Conservation (phyloP, 1,284 basidiomycete species). For the Bjerkandera adusta region DNA sequence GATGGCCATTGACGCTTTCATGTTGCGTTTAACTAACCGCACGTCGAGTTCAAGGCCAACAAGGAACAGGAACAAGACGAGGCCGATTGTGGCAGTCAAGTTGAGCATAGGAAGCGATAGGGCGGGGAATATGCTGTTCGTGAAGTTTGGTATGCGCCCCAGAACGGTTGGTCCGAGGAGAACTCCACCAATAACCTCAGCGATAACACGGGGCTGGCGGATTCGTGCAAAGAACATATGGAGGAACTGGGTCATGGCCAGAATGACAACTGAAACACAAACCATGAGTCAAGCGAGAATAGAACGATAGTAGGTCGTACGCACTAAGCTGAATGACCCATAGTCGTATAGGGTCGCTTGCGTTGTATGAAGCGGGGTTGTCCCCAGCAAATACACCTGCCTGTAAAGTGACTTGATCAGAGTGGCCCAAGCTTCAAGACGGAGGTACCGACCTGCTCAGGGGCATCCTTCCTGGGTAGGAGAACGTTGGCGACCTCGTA, state of each 20-base stretch:
- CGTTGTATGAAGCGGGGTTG: slow-evolving; percentile 62
- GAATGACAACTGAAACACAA: slow-evolving; percentile 57
- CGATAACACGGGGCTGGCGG: slow-evolving; percentile 84
- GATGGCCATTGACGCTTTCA: slow-evolving; percentile 42
- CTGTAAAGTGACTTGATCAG: slow-evolving; percentile 5
- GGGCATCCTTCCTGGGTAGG: slow-evolving; percentile 34
- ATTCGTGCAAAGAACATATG: slow-evolving; percentile 61
- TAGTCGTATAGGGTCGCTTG: slow-evolving; percentile 68
- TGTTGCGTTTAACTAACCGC: slow-evolving; percentile 51
- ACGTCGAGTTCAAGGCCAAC: slow-evolving; percentile 89
- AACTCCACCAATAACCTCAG: slow-evolving; percentile 86
- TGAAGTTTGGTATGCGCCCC: slow-evolving; percentile 76
- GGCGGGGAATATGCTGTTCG: slow-evolving; percentile 71
- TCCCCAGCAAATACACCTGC: slow-evolving; percentile 60
- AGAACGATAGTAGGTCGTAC: slow-evolving; percentile 20
- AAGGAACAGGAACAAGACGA: slow-evolving; percentile 88
- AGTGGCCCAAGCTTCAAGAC: not conserved
- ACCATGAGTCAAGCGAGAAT: slow-evolving; percentile 1
- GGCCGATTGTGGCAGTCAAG: slow-evolving; percentile 84
- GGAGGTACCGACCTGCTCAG: slow-evolving; percentile 42
- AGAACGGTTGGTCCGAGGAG: slow-evolving; percentile 70
- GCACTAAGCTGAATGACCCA: slow-evolving; percentile 81
- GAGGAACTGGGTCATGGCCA: slow-evolving; percentile 72
- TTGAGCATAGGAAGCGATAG: slow-evolving; percentile 71
- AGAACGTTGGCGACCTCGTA: slow-evolving; percentile 32